phyloP scores from a whole-genome alignment of 2,329 filamentous ascomycete genomes.

The Penicillium polonicum region DNA sequence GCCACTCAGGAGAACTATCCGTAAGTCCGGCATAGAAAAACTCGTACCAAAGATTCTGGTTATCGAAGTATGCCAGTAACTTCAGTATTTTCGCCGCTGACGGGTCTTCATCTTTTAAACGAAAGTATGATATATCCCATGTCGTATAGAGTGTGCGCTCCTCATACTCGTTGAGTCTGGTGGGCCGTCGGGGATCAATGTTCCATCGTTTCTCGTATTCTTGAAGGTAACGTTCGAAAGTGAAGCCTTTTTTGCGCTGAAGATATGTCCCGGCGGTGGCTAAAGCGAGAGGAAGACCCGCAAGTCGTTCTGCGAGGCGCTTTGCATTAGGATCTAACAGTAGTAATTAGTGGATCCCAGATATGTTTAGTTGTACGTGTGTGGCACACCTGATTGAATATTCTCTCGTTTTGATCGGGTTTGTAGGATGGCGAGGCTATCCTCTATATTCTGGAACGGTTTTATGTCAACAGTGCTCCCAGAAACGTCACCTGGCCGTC shows the following conservation, averaged over 20 bases:
- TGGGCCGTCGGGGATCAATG: not conserved
- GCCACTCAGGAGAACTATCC: too few species aligned
- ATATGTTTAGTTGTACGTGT: too few species aligned
- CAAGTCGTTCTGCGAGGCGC: too few species aligned
- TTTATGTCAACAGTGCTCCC: not conserved
- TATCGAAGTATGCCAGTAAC: not conserved
- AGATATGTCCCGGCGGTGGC: not conserved
- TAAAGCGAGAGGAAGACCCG: not conserved
- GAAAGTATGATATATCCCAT: not conserved
- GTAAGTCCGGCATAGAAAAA: too few species aligned
- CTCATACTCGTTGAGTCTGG: too few species aligned
- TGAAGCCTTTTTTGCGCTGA: not conserved
- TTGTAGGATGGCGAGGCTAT: not conserved
- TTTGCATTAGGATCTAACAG: too few species aligned
- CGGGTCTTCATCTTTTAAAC: too few species aligned
- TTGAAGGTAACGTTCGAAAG: not conserved
- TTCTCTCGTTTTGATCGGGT: not conserved
- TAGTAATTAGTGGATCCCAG: too few species aligned
- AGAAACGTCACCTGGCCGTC: too few species aligned
- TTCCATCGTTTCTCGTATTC: not conserved
- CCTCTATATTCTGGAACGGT: not conserved
- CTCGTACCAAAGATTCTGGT: too few species aligned
- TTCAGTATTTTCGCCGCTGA: not conserved
- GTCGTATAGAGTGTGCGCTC: not conserved
- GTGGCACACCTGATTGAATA: not conserved